Conservation (phyloP, 306 rosid genomes). For the Coriaria nepalensis region DNA sequence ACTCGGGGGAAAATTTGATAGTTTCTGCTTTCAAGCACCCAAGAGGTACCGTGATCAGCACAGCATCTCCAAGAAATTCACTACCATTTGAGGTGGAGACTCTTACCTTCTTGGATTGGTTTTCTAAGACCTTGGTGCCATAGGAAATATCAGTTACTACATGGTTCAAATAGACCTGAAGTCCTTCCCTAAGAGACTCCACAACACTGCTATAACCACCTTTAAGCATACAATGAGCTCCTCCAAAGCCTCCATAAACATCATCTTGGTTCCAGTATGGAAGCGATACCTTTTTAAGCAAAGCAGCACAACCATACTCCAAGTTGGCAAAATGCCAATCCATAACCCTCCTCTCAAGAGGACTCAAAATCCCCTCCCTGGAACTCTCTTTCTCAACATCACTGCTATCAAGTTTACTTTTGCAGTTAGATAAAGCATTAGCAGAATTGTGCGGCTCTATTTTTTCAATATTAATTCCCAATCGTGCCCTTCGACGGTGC, state of each 20-base stretch:
- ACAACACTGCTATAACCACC: slow-evolving; percentile 88
- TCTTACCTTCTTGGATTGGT: slow-evolving; percentile 41
- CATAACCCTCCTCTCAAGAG: slow-evolving; percentile 98
- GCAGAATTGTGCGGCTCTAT: slow-evolving; percentile 22
- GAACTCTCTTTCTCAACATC: slow-evolving; percentile 16
- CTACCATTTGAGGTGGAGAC: slow-evolving; percentile 67
- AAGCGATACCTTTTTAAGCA: slow-evolving; percentile 84
- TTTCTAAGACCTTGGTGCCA: slow-evolving; percentile 29
- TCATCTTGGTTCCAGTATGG: slow-evolving; percentile 99
- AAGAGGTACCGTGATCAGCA: slow-evolving; percentile 81
- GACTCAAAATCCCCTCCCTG: slow-evolving; percentile 51
- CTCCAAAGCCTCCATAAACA: slow-evolving; percentile 98
- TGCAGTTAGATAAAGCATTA: slow-evolving; percentile 22
- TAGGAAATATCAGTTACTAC: slow-evolving; percentile 72
- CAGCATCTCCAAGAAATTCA: slow-evolving; percentile 75
- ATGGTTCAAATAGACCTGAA: slow-evolving; percentile 54
- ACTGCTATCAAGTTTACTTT: slow-evolving; percentile 13
- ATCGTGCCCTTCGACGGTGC: slow-evolving; percentile 49
- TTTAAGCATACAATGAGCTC: slow-evolving; percentile 99
- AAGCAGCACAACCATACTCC: slow-evolving; percentile 99
- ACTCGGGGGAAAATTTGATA: slow-evolving; percentile 74
- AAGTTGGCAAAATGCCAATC: slow-evolving; percentile 99
- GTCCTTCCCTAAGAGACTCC: slow-evolving; percentile 90
- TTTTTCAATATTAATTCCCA: slow-evolving; percentile 31
- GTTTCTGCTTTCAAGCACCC: slow-evolving; percentile 95